These are phyloP conservation scores for Tulasnella sp. DNA, from an alignment of 768 basidiomycete genomes.

Conservation along the genomic window DNA sequence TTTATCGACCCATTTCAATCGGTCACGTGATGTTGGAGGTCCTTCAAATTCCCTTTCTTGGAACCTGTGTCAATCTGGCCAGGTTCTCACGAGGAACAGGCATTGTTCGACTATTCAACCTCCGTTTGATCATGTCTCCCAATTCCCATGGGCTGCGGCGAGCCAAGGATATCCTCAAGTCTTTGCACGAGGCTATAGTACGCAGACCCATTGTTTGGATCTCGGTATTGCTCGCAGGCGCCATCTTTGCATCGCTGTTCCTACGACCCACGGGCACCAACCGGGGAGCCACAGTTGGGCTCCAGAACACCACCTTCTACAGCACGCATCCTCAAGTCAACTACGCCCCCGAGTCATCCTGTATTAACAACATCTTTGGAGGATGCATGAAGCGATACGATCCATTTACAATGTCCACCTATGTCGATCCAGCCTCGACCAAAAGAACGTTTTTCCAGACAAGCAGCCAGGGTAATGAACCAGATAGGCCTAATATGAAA, in stretches of 20 bases:
- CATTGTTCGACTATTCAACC: background rate
- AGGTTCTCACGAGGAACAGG: background rate
- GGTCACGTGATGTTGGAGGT: no score
- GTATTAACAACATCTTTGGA: background rate
- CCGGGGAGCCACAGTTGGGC: background rate
- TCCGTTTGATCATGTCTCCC: background rate
- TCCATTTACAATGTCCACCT: background rate
- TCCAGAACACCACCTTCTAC: background rate
- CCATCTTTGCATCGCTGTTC: background rate
- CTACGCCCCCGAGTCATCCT: background rate
- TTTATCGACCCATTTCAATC: no score
- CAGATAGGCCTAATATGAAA: background rate
- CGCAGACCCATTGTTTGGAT: background rate
- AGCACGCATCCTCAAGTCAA: background rate
- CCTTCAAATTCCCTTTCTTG: background rate
- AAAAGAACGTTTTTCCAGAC: slow-evolving; percentile 9
- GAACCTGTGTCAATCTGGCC: background rate
- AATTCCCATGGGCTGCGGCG: background rate
- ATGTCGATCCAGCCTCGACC: background rate
- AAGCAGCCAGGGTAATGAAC: slow-evolving; percentile 3
- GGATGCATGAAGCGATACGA: background rate
- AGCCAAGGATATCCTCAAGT: background rate
- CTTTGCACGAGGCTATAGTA: background rate
- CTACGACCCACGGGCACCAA: background rate
- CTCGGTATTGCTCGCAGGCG: background rate